Evolutionary conservation across 108 stramenopile genomes (phyloP).

Genomic region (Cyclostephanos invisitatus): DNA sequence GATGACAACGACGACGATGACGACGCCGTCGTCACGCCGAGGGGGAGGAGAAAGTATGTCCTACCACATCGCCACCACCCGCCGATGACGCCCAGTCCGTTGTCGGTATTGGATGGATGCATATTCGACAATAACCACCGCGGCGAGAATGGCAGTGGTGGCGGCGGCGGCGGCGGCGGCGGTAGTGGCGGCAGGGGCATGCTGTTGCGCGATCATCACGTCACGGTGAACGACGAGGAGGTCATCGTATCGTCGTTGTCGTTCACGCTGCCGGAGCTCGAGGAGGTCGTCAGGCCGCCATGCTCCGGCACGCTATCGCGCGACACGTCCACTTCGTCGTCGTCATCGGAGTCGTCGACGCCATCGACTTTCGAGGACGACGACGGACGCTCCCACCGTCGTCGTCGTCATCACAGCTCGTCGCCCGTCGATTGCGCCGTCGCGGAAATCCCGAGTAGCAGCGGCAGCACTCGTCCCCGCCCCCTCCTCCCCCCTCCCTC

Average conservation of each 20-base stretch:
- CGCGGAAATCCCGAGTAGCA: background rate
- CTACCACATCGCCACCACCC: no score
- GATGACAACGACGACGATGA: background rate
- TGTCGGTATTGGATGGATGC: background rate
- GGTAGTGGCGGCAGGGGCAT: background rate
- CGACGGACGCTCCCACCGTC: background rate
- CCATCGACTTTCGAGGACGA: no score
- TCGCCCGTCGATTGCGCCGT: background rate
- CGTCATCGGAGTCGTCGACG: background rate
- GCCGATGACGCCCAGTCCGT: background rate
- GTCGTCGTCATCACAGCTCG: background rate
- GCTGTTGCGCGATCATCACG: background rate
- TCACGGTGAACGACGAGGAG: constrained; percentile 9
- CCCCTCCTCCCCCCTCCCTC: background rate
- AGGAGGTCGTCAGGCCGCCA: constrained; percentile 14
- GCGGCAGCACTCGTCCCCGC: background rate
- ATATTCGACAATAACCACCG: background rate
- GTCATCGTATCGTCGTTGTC: background rate
- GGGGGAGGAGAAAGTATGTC: no score
- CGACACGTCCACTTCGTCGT: background rate
- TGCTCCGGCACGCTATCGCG: background rate
- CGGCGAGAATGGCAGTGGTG: background rate
- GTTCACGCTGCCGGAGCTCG: background rate
- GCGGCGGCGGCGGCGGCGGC: background rate
- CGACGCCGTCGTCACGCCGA: background rate